phyloP scores from a whole-genome alignment of 1,284 basidiomycete species.

The Neonothopanus nambi region DNA sequence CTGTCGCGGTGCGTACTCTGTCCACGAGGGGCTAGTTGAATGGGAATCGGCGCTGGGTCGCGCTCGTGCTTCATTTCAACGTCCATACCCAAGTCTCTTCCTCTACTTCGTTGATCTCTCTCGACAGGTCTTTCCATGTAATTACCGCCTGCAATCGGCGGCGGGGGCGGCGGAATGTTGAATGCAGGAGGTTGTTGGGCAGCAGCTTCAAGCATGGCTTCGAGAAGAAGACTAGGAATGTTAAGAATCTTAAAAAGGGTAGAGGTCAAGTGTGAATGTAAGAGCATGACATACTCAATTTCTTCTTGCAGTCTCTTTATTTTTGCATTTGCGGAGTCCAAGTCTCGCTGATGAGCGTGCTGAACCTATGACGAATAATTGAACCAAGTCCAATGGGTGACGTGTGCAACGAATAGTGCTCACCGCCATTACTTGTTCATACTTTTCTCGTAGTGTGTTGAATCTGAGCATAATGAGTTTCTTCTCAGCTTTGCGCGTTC shows the following conservation, averaged over 20 bases:
- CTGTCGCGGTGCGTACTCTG: neutral
- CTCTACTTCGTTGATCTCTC: neutral
- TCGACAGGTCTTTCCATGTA: conserved; percentile 2
- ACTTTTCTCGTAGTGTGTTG: conserved; percentile 10
- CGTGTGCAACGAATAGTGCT: neutral
- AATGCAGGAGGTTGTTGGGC: neutral
- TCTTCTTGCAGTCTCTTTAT: conserved; percentile 57
- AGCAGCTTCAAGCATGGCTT: conserved; percentile 6
- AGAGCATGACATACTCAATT: conserved; percentile 48
- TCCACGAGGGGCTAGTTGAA: neutral
- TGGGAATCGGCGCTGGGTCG: neutral
- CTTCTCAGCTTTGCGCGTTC: neutral
- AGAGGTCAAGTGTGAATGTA: neutral
- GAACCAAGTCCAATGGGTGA: neutral
- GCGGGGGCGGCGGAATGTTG: neutral
- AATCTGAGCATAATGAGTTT: conserved; percentile 3
- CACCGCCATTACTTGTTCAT: conserved; percentile 11
- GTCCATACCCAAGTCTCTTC: neutral
- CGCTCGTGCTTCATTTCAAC: neutral
- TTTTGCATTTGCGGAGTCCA: conserved; percentile 48
- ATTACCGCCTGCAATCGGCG: neutral
- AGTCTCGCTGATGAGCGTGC: conserved; percentile 43
- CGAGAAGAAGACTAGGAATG: conserved; percentile 8
- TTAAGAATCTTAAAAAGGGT: neutral
- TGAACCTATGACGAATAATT: conserved; percentile 35